Evolutionary conservation across 192 early-diverging fungal genomes (phyloP).

Genomic region (Podochytrium sp.): DNA sequence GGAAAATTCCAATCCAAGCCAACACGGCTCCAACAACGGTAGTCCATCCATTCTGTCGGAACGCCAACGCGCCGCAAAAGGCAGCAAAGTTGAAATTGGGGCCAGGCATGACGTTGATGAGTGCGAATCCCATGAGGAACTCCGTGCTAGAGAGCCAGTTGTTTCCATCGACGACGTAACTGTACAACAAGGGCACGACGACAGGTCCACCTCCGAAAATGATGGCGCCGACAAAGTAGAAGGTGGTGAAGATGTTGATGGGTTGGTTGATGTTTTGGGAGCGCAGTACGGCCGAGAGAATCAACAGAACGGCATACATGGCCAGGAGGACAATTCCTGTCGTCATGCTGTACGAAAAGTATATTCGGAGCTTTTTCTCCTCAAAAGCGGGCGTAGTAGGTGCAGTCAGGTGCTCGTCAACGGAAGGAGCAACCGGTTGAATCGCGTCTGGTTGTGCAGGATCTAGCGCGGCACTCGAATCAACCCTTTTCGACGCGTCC

Average conservation of each 20-base stretch:
- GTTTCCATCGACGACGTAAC: conserved; percentile 48
- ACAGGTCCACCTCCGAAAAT: conserved; percentile 73
- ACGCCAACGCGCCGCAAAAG: conserved; percentile 63
- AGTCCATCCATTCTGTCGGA: conserved; percentile 38
- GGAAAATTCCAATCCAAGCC: conserved; percentile 64
- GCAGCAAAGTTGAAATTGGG: conserved; percentile 76
- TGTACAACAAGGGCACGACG: conserved; percentile 57
- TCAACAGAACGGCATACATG: conserved; percentile 51
- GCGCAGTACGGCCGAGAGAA: conserved; percentile 52
- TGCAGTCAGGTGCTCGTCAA: background rate
- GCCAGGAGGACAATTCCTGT: conserved; percentile 41
- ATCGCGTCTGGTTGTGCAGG: background rate
- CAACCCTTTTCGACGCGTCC: background rate
- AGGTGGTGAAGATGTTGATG: conserved; percentile 48
- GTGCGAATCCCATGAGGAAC: conserved; percentile 67
- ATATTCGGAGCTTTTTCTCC: conserved; percentile 4
- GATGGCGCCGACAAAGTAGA: conserved; percentile 65
- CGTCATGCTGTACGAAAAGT: conserved; percentile 23
- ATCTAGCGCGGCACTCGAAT: background rate
- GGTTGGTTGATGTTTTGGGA: conserved; percentile 11
- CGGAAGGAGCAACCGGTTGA: background rate
- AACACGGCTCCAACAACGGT: conserved; percentile 56
- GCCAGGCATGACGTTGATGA: conserved; percentile 59
- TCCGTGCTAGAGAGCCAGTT: conserved; percentile 60
- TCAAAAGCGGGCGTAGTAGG: background rate